phyloP scores from a whole-genome alignment of 176 grass and related monocot species.

The barley (Hordeum vulgare) region DNA sequence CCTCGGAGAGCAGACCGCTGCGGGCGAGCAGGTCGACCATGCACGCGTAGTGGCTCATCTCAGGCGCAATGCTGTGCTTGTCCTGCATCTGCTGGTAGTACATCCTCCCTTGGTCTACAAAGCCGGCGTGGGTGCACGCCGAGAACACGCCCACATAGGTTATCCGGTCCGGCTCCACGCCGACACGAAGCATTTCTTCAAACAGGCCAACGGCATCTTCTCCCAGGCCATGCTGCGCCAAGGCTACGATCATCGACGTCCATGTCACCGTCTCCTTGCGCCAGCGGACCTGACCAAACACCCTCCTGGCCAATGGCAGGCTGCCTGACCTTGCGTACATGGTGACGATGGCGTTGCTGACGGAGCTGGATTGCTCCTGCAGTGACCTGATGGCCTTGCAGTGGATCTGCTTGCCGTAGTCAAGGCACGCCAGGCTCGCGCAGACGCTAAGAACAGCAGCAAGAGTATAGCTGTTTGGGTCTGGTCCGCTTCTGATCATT shows the following conservation, averaged over 20 bases:
- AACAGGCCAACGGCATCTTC: slow-evolving; percentile 60
- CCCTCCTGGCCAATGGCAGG: slow-evolving; percentile 45
- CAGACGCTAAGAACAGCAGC: slow-evolving; percentile 70
- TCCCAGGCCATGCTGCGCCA: slow-evolving; percentile 83
- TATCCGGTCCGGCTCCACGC: slow-evolving; percentile 62
- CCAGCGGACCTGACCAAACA: slow-evolving; percentile 49
- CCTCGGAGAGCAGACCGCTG: slow-evolving; percentile 50
- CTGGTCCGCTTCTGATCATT: slow-evolving; percentile 62
- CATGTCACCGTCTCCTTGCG: slow-evolving; percentile 65
- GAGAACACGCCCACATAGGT: slow-evolving; percentile 73
- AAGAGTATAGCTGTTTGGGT: slow-evolving; percentile 76
- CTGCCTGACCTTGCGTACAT: slow-evolving; percentile 76
- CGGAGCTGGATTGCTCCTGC: slow-evolving; percentile 47
- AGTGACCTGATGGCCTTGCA: slow-evolving; percentile 63
- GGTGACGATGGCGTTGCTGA: slow-evolving; percentile 67
- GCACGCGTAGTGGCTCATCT: slow-evolving; percentile 80
- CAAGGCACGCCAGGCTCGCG: slow-evolving; percentile 58
- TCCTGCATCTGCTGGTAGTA: slow-evolving; percentile 77
- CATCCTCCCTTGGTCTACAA: slow-evolving; percentile 56
- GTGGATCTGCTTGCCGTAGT: slow-evolving; percentile 85
- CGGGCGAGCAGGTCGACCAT: slow-evolving; percentile 85
- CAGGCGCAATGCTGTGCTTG: slow-evolving; percentile 46
- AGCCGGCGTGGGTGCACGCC: slow-evolving; percentile 67
- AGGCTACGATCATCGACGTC: slow-evolving; percentile 83
- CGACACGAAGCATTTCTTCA: slow-evolving; percentile 61